Percentiles rank a stretch among this genome's conserved stretches.
phyloP scores from a whole-genome alignment of 805 yeast species.

The Yarrowia divulgata region DNA sequence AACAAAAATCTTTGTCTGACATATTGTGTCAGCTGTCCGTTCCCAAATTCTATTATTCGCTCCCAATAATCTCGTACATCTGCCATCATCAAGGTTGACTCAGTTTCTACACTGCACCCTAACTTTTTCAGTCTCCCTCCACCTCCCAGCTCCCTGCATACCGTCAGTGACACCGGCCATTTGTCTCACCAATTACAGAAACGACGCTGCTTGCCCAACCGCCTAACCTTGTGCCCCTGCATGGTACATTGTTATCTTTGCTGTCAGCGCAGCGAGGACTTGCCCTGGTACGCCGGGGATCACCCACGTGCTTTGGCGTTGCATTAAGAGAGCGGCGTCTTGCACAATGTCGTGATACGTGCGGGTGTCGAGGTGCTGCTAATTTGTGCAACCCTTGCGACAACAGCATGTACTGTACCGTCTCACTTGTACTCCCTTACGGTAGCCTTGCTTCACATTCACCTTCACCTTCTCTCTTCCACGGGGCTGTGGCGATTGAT shows the following conservation, averaged over 20 bases:
- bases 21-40: too few species aligned
- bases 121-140: not conserved
- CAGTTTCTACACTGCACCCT: too few species aligned
- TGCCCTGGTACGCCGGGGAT: constrained; percentile 4
- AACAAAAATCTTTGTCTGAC: too few species aligned
- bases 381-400: too few species aligned
- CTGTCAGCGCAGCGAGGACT: not conserved
- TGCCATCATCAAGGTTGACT: too few species aligned
- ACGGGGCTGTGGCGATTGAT: constrained; percentile 4
- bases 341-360: too few species aligned
- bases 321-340: too few species aligned
- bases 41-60: too few species aligned
- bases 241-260: constrained; percentile 9
- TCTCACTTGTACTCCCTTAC: too few species aligned
- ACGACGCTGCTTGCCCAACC: constrained; percentile 13
- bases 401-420: too few species aligned
- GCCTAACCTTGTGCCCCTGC: constrained; percentile 33
- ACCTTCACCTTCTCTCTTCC: not conserved
- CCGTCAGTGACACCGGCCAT: not conserved
- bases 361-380: too few species aligned
- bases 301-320: constrained; percentile 3
- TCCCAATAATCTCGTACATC: too few species aligned
- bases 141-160: constrained; percentile 5
- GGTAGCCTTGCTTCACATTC: not conserved
- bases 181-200: constrained; percentile 11